Evolutionary conservation across 768 basidiomycete species (phyloP).

Genomic region (Pilatotrama ljubarskyi): DNA sequence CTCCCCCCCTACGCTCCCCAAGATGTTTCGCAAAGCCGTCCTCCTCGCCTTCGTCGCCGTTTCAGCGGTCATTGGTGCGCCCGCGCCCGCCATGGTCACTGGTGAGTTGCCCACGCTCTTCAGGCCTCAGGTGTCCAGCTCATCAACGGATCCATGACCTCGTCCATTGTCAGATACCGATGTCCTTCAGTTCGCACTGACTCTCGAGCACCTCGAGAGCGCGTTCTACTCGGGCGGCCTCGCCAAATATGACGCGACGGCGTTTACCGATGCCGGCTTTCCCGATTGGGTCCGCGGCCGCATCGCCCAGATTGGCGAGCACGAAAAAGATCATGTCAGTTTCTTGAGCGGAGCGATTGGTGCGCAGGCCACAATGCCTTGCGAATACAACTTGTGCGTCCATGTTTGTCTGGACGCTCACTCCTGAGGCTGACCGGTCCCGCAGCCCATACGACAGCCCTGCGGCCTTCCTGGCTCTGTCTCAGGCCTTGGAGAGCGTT

Average conservation of each 20-base stretch:
- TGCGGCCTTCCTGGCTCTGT: constrained; percentile 42
- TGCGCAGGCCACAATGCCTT: constrained; percentile 46
- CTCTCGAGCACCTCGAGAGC: constrained; percentile 47
- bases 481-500: constrained; percentile 52
- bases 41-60: constrained; percentile 14
- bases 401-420: background rate
- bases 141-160: no score
- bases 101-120: no score
- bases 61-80: constrained; percentile 15
- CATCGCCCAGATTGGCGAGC: constrained; percentile 53
- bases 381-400: constrained; percentile 59
- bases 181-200: constrained; percentile 48
- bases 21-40: background rate
- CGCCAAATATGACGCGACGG: constrained; percentile 42
- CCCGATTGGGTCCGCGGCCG: constrained; percentile 49
- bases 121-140: no score
- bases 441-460: constrained; percentile 44
- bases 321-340: constrained; percentile 57
- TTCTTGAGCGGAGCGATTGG: constrained; percentile 49
- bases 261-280: constrained; percentile 50
- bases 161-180: constrained; percentile 18
- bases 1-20: background rate
- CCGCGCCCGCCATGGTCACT: constrained; percentile 5
- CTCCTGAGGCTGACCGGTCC: background rate
- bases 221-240: constrained; percentile 47